Conservation (phyloP, 441 rosid species). For the Corymbia calophylla region DNA sequence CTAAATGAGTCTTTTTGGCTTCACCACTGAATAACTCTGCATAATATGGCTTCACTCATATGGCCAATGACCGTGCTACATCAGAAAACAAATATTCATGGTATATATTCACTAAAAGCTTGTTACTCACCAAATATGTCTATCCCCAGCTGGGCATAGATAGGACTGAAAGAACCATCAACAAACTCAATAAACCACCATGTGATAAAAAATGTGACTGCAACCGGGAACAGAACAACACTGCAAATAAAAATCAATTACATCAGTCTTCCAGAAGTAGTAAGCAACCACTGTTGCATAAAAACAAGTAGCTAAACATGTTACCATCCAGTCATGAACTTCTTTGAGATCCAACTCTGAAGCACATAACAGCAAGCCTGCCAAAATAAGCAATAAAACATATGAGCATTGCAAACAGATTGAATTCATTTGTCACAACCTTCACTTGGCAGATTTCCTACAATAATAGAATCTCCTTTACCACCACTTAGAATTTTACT, state of each 20-base stretch:
- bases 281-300: not conserved
- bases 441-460: not conserved
- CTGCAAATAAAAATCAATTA: slow-evolving; percentile 36
- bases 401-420: not conserved
- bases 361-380: slow-evolving; percentile 91
- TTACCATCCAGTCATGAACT: slow-evolving; percentile 99
- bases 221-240: slow-evolving; percentile 91
- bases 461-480: not conserved
- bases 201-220: slow-evolving; percentile 87
- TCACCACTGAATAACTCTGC: not conserved
- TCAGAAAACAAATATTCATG: not conserved
- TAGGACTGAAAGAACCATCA: slow-evolving; percentile 92
- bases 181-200: slow-evolving; percentile 98
- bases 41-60: not conserved
- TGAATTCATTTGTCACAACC: not conserved
- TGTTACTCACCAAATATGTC: slow-evolving; percentile 67
- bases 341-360: slow-evolving; percentile 92
- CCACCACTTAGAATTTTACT: not conserved
- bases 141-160: slow-evolving; percentile 79
- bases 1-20: not conserved
- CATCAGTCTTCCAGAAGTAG: slow-evolving; percentile 11
- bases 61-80: not conserved
- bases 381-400: slow-evolving; percentile 7
- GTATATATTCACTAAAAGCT: not conserved
- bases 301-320: not conserved